Evolutionary conservation across 2,329 filamentous ascomycete genomes (phyloP).

Genomic region (Ascochyta lentis): DNA sequence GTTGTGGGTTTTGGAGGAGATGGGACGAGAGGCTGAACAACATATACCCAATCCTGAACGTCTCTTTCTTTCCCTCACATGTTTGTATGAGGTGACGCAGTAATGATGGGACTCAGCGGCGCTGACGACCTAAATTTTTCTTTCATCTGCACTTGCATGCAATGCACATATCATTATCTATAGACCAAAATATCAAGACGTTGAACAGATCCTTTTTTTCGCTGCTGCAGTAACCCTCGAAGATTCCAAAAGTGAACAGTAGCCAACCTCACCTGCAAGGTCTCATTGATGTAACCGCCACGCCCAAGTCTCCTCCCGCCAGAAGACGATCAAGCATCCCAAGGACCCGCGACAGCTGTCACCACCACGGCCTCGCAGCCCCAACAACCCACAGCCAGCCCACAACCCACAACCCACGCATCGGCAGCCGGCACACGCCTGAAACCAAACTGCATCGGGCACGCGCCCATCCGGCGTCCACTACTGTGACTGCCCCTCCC

Average conservation of each 20-base stretch:
- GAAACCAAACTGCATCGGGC: constrained; percentile 11
- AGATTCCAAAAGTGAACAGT: background rate
- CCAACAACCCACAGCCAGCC: background rate
- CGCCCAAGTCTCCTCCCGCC: background rate
- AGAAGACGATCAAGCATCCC: constrained; percentile 6
- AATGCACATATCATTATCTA: constrained; percentile 28
- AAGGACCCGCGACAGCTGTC: constrained; percentile 11
- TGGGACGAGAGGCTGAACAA: constrained; percentile 14
- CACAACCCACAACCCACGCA: background rate
- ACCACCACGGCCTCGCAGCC: constrained; percentile 1
- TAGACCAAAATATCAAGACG: background rate
- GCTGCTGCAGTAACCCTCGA: background rate
- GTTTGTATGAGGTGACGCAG: constrained; percentile 19
- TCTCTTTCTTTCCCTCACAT: constrained; percentile 30
- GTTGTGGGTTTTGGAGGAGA: constrained; percentile 31
- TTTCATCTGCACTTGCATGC: constrained; percentile 11
- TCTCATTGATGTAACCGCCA: too few species aligned
- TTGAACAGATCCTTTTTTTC: background rate
- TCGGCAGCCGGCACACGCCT: constrained; percentile 19
- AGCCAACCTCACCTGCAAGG: background rate
- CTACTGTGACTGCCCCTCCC: background rate
- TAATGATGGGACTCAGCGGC: constrained; percentile 29
- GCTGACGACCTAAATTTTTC: constrained; percentile 21
- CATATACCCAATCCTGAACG: constrained; percentile 26
- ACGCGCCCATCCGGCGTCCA: constrained; percentile 3